Base-by-base conservation (phyloP, 192 early-diverging fungal species). In the Coemansia sp. region DNA sequence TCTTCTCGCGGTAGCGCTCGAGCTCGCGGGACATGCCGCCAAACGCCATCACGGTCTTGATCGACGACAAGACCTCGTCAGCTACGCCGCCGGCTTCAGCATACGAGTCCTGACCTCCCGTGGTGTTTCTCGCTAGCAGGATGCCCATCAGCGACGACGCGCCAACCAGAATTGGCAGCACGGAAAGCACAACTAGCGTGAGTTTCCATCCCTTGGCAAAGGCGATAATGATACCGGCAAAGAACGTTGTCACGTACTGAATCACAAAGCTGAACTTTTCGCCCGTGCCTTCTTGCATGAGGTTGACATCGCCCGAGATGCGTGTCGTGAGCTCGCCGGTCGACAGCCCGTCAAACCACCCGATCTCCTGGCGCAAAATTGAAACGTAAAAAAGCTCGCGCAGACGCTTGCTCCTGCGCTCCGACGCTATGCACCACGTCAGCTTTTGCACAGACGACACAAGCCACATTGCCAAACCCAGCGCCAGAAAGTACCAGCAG, bases 11-110 rank as follows among this genome's bases (percentile, higher is more conserved):
- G 74, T 92, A 97, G 15, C 86, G 69, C 44, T 68, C 59, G 24
- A 76, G 36, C 58, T 91, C 90, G 44, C 89, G 87, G 29, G 85
- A 72, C 76, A 95, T 84, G 5, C 85, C 87, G 60, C 86, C 86
- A 74, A 98, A 96, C 8, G 94, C 84, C 44, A 83, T 85, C 18
- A 98, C 90, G n/a, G 94, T 98, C 38, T 91, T 85, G 43, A 96
- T 91, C 17, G 85, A 83, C 24, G 87, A 73, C 36, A 98, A 72
- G 0, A 87, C 91, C 65, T 98, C 90, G 66, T 92, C 87, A 1
- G 93, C 95, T 34, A 96, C 82, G 14, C 86, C 86, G 41, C 93
- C 93, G 4, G 94, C 94, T 33, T 75, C 81, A 15, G 89, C 94
- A 67, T 95, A 95, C 12, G 88, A 76, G 63, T 84, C 79, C 65